Conservation (phyloP, 441 rosid genomes). For the Adansonia madagascariensis region DNA sequence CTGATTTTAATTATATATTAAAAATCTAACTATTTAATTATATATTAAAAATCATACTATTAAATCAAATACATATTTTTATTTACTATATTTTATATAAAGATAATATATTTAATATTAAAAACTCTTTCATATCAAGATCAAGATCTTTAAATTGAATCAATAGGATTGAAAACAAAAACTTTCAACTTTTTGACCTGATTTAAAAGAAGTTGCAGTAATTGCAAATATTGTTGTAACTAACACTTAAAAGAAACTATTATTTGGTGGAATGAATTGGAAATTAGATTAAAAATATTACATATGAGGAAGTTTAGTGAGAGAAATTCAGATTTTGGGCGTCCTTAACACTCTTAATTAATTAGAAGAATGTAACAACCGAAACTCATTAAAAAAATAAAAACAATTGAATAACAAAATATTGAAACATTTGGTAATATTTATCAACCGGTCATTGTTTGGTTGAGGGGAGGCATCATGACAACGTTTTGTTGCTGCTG, state of each 20-base stretch:
- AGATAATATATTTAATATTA: too few relatives aligned
- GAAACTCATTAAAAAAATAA: background rate
- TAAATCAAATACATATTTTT: too few relatives aligned
- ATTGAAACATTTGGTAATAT: constrained; percentile 7
- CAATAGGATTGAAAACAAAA: too few relatives aligned
- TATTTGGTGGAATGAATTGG: background rate
- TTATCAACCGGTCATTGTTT: constrained; percentile 41
- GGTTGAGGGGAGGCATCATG: constrained; percentile 47
- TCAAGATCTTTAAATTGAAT: too few relatives aligned
- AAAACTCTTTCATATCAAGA: too few relatives aligned
- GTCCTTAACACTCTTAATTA: background rate
- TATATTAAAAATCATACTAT: too few relatives aligned
- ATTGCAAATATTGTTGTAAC: background rate
- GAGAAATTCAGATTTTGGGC: background rate
- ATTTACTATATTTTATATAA: too few relatives aligned
- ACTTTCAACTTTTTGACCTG: too few relatives aligned
- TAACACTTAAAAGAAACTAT: background rate
- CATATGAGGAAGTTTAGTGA: background rate
- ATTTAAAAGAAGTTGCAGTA: too few relatives aligned
- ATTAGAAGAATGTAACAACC: background rate
- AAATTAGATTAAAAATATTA: background rate
- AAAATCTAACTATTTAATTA: too few relatives aligned
- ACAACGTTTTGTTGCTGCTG: constrained; percentile 33
- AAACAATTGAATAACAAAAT: too few relatives aligned
- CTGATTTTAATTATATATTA: too few relatives aligned